Percentiles rank a stretch among this genome's conserved stretches.
Conservation (phyloP, 306 rosid species). For the Inga laurina region DNA sequence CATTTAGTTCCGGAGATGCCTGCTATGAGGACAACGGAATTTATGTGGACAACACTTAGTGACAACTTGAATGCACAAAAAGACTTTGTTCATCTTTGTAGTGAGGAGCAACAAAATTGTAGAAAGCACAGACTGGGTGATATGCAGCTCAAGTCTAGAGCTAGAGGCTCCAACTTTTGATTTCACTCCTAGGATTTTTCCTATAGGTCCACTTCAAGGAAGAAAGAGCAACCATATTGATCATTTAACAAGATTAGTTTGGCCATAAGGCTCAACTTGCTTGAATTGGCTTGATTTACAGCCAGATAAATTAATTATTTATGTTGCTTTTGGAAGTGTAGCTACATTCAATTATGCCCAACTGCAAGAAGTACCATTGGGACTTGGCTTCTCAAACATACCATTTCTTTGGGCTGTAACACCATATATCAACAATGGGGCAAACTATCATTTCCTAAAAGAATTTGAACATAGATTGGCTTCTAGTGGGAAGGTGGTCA, state of each 20-base stretch:
- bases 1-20: conserved; percentile 34
- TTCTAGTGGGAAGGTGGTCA: conserved; percentile 17
- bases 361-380: conserved; percentile 35
- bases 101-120: not conserved
- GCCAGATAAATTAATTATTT: conserved; percentile 29
- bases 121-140: conserved; percentile 27
- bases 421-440: conserved; percentile 23
- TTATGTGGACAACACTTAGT: conserved; percentile 4
- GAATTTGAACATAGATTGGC: conserved; percentile 30
- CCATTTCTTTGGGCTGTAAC: conserved; percentile 42
- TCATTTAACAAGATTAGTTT: conserved; percentile 24
- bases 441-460: not conserved
- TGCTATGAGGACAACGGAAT: not conserved
- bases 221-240: conserved; percentile 7
- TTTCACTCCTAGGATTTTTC: conserved; percentile 26
- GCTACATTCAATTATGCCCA: conserved; percentile 19
- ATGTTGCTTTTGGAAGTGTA: conserved; percentile 45
- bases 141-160: conserved; percentile 42
- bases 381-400: conserved; percentile 27
- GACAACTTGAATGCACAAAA: conserved; percentile 18
- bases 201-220: conserved; percentile 43
- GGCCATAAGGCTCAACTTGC: conserved; percentile 31
- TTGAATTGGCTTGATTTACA: conserved; percentile 39
- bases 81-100: not conserved
- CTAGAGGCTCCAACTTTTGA: conserved; percentile 35